Base-by-base conservation (phyloP, 768 basidiomycete species). In the Termitomyces titanicus region DNA sequence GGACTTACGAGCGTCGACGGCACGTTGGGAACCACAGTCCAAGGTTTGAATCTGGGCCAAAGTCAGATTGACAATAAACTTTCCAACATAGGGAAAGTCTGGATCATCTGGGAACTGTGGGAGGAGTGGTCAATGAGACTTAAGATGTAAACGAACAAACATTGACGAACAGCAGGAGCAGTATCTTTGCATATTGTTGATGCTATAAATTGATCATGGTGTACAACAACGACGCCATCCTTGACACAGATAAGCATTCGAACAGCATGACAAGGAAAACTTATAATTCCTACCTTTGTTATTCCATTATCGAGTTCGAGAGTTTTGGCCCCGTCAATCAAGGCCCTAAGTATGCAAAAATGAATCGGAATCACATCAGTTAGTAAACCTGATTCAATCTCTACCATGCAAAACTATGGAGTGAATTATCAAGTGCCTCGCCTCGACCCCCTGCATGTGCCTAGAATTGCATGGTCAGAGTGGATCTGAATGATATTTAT, bases 241-340 rank as follows among this genome's bases (percentile, higher is more conserved):
- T 89, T 47, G 38, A 27, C 6, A 31, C n/a, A 35, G 25, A 33
- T 31, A n/a, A 52, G 27, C 22, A 39, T 29, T 37, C 27, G 29
- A 29, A 15, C 15, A 25, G 5, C 6, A 22, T 12, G 25, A 27
- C n/a, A 38, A 35, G 9, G n/a, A n/a, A n/a, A n/a, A n/a, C n/a
- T 11, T 46, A 7, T 12, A 9, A 62, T 27, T 18, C 67, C 61
- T 51, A 83, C 88, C 74, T 80, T 82, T 8, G 89, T 89, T 54
- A 91, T 78, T 2, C 86, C 88, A 65, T 89, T 88, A 66, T 92
- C 90, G 58, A 92, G 68, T 69, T 92, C 89, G 12, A 93, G 75
- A 0, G 88, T 89, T 1, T 85, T 86, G 24, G 84, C 84, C 24
- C 88, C 90, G 60, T 87, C 81, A 47, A 92, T 79, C 54, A 92